Evolutionary conservation across 2,329 filamentous ascomycete species (phyloP).

Genomic region (Pseudocercospora macadamiae): DNA sequence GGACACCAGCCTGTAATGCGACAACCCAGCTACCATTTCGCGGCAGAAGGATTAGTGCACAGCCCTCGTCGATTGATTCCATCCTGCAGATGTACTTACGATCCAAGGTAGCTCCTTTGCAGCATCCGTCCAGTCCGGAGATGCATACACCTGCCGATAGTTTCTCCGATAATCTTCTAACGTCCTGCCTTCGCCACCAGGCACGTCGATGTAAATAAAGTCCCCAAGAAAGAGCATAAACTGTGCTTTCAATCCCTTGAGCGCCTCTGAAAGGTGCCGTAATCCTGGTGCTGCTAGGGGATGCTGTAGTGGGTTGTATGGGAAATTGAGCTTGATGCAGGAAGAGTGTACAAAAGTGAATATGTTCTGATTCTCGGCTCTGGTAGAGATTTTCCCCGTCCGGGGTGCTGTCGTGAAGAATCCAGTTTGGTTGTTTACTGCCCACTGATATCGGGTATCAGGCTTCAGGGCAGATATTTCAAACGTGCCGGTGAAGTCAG

Average conservation of each 20-base stretch:
- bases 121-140: constrained; percentile 82
- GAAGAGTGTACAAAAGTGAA: constrained; percentile 93
- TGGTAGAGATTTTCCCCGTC: constrained; percentile 61
- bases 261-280: constrained; percentile 70
- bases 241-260: constrained; percentile 73
- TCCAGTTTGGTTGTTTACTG: constrained; percentile 81
- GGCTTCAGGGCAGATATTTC: constrained; percentile 68
- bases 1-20: too few species aligned
- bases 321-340: constrained; percentile 88
- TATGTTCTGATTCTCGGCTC: constrained; percentile 62
- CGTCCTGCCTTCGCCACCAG: constrained; percentile 72
- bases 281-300: constrained; percentile 81
- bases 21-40: too few species aligned
- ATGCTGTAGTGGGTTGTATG: constrained; percentile 83
- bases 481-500: constrained; percentile 79
- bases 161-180: constrained; percentile 81
- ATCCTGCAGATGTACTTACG: too few species aligned
- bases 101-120: constrained; percentile 90
- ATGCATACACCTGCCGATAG: constrained; percentile 94
- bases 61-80: too few species aligned
- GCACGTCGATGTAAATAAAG: constrained; percentile 91
- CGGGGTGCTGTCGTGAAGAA: constrained; percentile 77
- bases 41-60: too few species aligned
- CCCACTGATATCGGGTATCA: constrained; percentile 79
- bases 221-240: constrained; percentile 77